phyloP scores from a whole-genome alignment of 768 basidiomycete species.

The Leccinellum rugosiceps region DNA sequence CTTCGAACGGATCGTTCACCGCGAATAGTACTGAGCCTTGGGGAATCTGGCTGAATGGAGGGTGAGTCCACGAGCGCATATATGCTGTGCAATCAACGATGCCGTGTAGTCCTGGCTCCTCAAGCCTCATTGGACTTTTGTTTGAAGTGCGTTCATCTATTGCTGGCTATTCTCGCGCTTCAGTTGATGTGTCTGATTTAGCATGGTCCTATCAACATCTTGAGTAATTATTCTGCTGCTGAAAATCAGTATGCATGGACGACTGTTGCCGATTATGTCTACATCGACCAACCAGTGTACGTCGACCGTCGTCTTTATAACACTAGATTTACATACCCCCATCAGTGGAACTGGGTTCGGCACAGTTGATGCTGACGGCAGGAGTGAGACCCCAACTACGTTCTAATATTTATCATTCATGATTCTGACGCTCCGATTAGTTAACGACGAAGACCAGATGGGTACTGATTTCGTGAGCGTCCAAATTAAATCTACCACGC shows the following conservation, averaged over 20 bases:
- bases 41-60: conserved; percentile 73
- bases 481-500: neutral
- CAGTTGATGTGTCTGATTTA: conserved; percentile 20
- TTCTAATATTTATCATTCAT: neutral
- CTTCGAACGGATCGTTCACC: conserved; percentile 52
- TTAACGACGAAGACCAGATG: conserved; percentile 59
- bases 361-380: conserved; percentile 57
- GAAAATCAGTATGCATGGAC: conserved; percentile 57
- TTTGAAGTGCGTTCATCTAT: conserved; percentile 47
- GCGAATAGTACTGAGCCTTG: conserved; percentile 47
- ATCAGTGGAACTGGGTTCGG: conserved; percentile 58
- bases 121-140: conserved; percentile 59
- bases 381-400: conserved; percentile 35
- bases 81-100: neutral
- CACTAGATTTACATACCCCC: neutral
- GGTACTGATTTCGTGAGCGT: conserved; percentile 43
- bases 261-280: conserved; percentile 52
- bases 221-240: conserved; percentile 43
- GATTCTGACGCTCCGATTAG: conserved; percentile 26
- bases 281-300: conserved; percentile 69
- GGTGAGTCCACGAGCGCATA: conserved; percentile 35
- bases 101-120: conserved; percentile 54
- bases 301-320: conserved; percentile 1
- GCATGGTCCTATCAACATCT: conserved; percentile 66
- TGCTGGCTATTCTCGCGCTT: neutral